Conservation (phyloP, 805 yeast genomes). For the Candida easanensis region DNA sequence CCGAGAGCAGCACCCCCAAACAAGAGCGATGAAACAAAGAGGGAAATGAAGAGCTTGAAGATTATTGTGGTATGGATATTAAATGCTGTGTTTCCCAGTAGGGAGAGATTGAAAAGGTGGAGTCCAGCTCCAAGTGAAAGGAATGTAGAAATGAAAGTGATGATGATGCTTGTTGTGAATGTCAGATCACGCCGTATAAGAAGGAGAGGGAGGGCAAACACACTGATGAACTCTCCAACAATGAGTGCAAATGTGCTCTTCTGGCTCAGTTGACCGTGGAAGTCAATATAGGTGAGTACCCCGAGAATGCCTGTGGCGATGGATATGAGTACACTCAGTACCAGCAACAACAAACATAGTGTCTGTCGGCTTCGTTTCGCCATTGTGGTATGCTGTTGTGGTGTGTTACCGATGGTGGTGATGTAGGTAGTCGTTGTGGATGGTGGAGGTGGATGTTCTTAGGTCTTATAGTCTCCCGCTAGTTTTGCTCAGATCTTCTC, state of each 20-base stretch:
- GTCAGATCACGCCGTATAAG: not conserved
- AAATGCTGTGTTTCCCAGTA: not conserved
- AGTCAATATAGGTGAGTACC: conserved; percentile 5
- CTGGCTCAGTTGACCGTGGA: conserved; percentile 1
- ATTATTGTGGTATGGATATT: not conserved
- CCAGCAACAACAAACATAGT: conserved; percentile 1
- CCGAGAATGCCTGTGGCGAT: conserved; percentile 19
- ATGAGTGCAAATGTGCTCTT: conserved; percentile 8
- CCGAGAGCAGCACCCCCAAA: conserved; percentile 13
- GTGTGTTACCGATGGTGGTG: not conserved
- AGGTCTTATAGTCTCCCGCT: too few species aligned
- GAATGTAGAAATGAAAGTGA: conserved; percentile 8
- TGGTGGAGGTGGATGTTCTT: too few species aligned
- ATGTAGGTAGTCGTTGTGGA: too few species aligned
- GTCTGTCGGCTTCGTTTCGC: conserved; percentile 6
- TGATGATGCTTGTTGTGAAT: not conserved
- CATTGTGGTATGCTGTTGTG: conserved; percentile 3
- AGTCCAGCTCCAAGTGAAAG: conserved; percentile 27
- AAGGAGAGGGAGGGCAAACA: conserved; percentile 13
- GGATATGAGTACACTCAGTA: conserved; percentile 6
- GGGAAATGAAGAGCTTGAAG: conserved; percentile 11
- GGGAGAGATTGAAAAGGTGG: conserved; percentile 10
- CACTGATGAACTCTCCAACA: conserved; percentile 13
- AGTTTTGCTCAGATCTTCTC: too few species aligned
- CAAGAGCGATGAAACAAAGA: conserved; percentile 11